Evolutionary conservation across 1,139 yeast species (phyloP), one percentile per base, ranked within the genome.

Genomic region (Magnusiomyces suaveolens): DNA sequence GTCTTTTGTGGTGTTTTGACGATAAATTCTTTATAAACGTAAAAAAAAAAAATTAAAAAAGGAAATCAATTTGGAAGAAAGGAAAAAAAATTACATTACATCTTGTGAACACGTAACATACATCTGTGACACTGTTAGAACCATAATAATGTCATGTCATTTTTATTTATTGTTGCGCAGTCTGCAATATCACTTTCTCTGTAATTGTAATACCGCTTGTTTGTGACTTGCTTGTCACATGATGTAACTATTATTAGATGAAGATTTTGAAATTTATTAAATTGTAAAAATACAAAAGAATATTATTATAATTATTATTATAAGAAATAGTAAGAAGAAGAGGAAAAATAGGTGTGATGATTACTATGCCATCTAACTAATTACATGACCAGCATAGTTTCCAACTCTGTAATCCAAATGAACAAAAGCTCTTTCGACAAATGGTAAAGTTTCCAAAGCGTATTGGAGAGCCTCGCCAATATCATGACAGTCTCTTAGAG

Each of bases 401-500:
- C 70, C 73, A 10, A 69, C 60, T 21, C 73, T 62, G 55, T 85
- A 85, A 63, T 86, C 95, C 44, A 86, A 76, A 65, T 86, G 95
- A 14, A 85, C 94, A 73, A 82, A 86, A 1, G 92, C 89, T 53
- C 95, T 73, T 65, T 85, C 92, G 1, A 86, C 89, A 68, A 75
- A 79, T 0, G 92, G 89, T 54, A 86, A 71, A 0, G 89, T 81
- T 62, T 86, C 94, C 46, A 86, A 75, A 1, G 94, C 86, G 64
- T 85, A 86, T 68, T 86, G 94, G 50, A 86, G 70, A 0, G 90
- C 84, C 66, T 86, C 95, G 3, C 89, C 95, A 46, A 85, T 75
- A 66, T 86, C 95, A 66, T 86, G 95, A 55, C 83, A 75, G 63
- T 86, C 94, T 57, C 82, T 77, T 61, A 85, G 72, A 4, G 75